Percentiles rank a stretch among this genome's conserved stretches.
Evolutionary conservation across 139 green algal genomes (phyloP).

Genomic region (Pseudopediastrum boryanum): DNA sequence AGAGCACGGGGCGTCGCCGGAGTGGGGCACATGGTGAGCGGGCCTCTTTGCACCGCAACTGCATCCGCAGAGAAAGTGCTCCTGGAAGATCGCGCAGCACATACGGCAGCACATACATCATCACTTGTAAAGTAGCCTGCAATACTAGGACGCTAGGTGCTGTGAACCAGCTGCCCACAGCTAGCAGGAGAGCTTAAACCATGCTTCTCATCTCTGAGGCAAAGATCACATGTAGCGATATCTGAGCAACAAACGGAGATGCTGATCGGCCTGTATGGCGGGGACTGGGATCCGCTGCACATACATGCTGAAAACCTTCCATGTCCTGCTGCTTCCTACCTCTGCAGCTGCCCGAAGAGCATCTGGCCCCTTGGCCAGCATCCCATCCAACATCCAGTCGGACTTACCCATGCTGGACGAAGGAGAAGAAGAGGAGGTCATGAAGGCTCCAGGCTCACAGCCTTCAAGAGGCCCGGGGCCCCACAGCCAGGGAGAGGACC

Average conservation of each 20-base stretch:
- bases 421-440: too few species aligned
- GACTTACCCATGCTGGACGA: slow-evolving; percentile 33
- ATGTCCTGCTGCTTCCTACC: neutral
- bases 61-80: neutral
- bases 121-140: neutral
- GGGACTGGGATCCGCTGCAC: neutral
- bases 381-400: slow-evolving; percentile 28
- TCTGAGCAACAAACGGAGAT: too few species aligned
- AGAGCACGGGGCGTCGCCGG: slow-evolving; percentile 24
- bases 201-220: neutral
- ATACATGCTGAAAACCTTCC: too few species aligned
- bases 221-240: neutral
- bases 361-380: slow-evolving; percentile 22
- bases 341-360: slow-evolving; percentile 3
- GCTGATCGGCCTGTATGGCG: neutral
- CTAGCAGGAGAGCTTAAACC: neutral
- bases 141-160: neutral
- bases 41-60: neutral
- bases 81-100: neutral
- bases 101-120: neutral
- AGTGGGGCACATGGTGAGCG: neutral
- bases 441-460: too few species aligned
- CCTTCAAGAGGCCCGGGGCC: neutral
- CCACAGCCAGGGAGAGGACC: neutral
- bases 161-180: neutral